Base-by-base conservation (phyloP, 768 basidiomycete genomes). In the Tubosaeta sp. region DNA sequence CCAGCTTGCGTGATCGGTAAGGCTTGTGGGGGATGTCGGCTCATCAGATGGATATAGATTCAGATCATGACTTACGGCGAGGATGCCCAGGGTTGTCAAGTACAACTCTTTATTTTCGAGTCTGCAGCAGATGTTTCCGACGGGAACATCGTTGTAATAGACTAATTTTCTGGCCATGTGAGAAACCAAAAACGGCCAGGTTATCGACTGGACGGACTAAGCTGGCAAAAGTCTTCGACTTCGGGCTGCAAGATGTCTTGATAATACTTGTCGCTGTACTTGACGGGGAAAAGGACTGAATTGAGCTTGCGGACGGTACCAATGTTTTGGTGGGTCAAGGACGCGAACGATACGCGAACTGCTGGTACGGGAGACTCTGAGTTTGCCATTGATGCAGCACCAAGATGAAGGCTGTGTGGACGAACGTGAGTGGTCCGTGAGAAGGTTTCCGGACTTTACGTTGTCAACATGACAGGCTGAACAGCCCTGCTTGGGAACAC, bases 61-160 rank as follows among this genome's bases (percentile, higher is more conserved):
- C 43, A 41, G 42, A 46, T 42, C 44, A 48, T 49, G 52, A 72
- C 82, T 70, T 73, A 93, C 90, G 49, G 90, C 90, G 49, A 94
- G 82, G 55, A 94, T 72, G 39, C 91, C 93, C 84, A 94, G 86
- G 44, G 93, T 94, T 86, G 93, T 90, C 64, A 94, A 77, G 71
- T 94, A 94, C 46, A 70, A 41, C 53, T 64, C 67, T 19, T 82
- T 80, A 47, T 73, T 77, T 69, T 95, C 92, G 53, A 93, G 69
- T 52, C 90, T 81, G 72, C 88, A 91, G 68, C 89, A 92, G 61
- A 94, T 80, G 5, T 84, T 90, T 52, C 93, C 92, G 55, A 94
- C 85, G 41, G 93, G 90, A 51, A 95, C 76, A 72, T 95, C 92
- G 72, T 93, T 94, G 72, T 87, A 94, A 71, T 93, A 94, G 43